phyloP scores from a whole-genome alignment of 352 stramenopile species.

The Phytophthora cactorum region DNA sequence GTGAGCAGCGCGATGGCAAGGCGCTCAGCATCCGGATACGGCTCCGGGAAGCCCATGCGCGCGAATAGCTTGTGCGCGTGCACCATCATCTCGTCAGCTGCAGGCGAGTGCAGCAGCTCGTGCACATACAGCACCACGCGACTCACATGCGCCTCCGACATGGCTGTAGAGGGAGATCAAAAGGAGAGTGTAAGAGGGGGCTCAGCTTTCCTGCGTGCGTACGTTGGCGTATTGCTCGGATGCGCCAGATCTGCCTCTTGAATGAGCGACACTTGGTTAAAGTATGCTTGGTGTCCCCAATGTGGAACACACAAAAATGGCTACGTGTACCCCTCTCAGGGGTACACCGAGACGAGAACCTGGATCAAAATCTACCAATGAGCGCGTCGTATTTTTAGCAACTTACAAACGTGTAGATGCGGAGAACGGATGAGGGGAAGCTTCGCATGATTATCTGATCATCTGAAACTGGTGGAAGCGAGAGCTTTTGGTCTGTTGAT shows the following conservation, averaged over 20 bases:
- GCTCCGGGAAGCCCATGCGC: constrained; percentile 75
- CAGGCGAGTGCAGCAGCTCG: constrained; percentile 79
- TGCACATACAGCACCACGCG: constrained; percentile 78
- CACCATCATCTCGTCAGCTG: constrained; percentile 71
- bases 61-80: constrained; percentile 76
- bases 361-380: constrained; percentile 21
- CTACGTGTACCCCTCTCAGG: constrained; percentile 14
- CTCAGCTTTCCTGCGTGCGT: neutral
- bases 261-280: constrained; percentile 11
- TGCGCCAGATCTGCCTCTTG: constrained; percentile 9
- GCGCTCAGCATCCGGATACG: constrained; percentile 87
- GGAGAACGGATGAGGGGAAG: constrained; percentile 11
- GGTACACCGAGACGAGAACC: constrained; percentile 7
- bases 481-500: constrained; percentile 13
- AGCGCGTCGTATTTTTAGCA: neutral
- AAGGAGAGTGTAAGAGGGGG: constrained; percentile 14
- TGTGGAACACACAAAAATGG: constrained; percentile 11
- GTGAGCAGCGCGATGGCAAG: constrained; percentile 84
- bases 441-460: constrained; percentile 3
- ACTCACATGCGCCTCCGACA: constrained; percentile 62
- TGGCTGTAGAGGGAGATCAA: constrained; percentile 30
- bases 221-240: constrained; percentile 3
- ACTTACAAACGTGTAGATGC: constrained; percentile 25
- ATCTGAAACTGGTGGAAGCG: constrained; percentile 48
- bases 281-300: neutral